Conservation (phyloP, 306 rosid species). For the Castanea crenata region DNA sequence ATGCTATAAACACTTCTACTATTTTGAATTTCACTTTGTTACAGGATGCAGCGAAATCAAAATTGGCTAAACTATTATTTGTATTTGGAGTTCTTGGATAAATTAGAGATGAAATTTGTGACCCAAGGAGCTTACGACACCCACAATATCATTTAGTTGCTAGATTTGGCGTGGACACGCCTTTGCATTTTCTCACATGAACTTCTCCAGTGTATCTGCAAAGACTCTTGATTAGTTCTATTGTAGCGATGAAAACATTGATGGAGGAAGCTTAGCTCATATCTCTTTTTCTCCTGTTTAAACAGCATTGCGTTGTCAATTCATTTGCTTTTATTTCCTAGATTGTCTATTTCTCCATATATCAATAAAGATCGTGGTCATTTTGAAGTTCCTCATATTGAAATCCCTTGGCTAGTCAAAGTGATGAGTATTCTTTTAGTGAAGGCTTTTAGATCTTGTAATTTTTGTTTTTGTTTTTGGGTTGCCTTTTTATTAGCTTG, state of each 20-base stretch:
- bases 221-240: conserved; percentile 88
- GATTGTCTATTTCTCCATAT: conserved; percentile 30
- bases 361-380: conserved; percentile 43
- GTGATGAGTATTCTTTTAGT: conserved; percentile 22
- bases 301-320: conserved; percentile 33
- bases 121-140: conserved; percentile 95
- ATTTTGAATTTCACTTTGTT: not conserved
- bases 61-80: conserved; percentile 9
- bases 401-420: conserved; percentile 32
- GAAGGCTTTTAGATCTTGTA: conserved; percentile 46
- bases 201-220: conserved; percentile 90
- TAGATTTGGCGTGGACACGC: conserved; percentile 96
- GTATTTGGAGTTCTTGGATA: conserved; percentile 98
- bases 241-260: conserved; percentile 78
- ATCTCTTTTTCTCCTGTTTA: conserved; percentile 29
- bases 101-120: conserved; percentile 95
- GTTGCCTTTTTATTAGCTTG: no score
- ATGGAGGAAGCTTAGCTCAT: conserved; percentile 6
- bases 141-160: conserved; percentile 93
- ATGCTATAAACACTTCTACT: not conserved
- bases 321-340: conserved; percentile 30
- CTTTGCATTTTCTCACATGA: conserved; percentile 98
- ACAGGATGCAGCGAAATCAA: not conserved
- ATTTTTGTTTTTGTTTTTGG: conserved; percentile 28
- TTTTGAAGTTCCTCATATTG: conserved; percentile 39